Percentiles rank a stretch among this genome's conserved stretches.
phyloP scores from a whole-genome alignment of 345 rosid species.

The Dipteronia dyeriana region DNA sequence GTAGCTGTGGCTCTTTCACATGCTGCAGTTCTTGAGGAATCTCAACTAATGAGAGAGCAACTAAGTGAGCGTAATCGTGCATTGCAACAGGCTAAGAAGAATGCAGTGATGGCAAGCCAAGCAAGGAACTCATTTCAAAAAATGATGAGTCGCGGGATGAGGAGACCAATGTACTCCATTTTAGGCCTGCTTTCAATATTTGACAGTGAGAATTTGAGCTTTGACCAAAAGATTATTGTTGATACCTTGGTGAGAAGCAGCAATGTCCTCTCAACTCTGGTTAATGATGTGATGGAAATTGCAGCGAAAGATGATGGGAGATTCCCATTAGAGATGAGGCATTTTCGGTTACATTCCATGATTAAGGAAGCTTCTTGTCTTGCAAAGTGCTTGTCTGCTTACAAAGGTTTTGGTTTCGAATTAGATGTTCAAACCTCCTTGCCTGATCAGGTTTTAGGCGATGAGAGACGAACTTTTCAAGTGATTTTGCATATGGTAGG shows the following conservation, averaged over 20 bases:
- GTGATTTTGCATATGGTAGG: constrained; percentile 94
- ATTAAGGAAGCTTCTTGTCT: constrained; percentile 85
- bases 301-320: constrained; percentile 69
- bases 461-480: constrained; percentile 84
- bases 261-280: constrained; percentile 71
- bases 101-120: constrained; percentile 95
- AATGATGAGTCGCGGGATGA: constrained; percentile 96
- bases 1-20: constrained; percentile 97
- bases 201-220: constrained; percentile 55
- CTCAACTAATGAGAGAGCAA: constrained; percentile 84
- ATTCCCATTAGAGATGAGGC: constrained; percentile 61
- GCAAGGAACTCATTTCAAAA: constrained; percentile 90
- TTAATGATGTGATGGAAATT: constrained; percentile 80
- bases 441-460: constrained; percentile 81
- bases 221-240: constrained; percentile 62
- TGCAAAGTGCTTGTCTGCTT: constrained; percentile 76
- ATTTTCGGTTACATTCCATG: constrained; percentile 71
- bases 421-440: constrained; percentile 65
- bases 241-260: constrained; percentile 75
- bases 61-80: constrained; percentile 73
- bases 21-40: constrained; percentile 93
- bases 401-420: constrained; percentile 67
- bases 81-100: constrained; percentile 72
- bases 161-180: constrained; percentile 93
- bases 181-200: constrained; percentile 85